Evolutionary conservation across 2,329 filamentous ascomycete species (phyloP).

Genomic region (Eutypa lata): DNA sequence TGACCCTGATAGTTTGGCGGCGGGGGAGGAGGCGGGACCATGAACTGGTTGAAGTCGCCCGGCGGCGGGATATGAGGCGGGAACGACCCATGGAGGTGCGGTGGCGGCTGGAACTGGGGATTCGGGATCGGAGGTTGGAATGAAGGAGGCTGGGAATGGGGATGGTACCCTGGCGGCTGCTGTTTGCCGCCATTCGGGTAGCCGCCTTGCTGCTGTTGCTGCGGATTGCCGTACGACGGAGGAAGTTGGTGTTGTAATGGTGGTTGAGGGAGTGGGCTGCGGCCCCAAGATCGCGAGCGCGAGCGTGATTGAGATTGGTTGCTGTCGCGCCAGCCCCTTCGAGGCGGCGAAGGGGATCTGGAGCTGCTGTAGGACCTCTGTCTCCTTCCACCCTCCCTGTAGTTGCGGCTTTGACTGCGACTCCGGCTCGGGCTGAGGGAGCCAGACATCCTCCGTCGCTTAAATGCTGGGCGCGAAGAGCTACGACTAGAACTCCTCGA

Average conservation of each 20-base stretch:
- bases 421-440: slow-evolving; percentile 31
- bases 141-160: slow-evolving; percentile 5
- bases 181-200: too few species aligned
- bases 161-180: slow-evolving; percentile 8
- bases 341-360: slow-evolving; percentile 26
- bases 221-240: slow-evolving; percentile 7
- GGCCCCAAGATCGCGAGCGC: slow-evolving; percentile 13
- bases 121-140: slow-evolving; percentile 10
- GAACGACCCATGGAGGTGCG: slow-evolving; percentile 1
- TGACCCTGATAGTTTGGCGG: slow-evolving; percentile 21
- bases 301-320: slow-evolving; percentile 12
- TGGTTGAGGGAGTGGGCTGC: slow-evolving; percentile 7
- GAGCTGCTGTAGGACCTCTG: slow-evolving; percentile 27
- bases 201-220: too few species aligned
- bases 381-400: slow-evolving; percentile 21
- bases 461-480: slow-evolving; percentile 35
- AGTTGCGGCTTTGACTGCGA: slow-evolving; percentile 27
- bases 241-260: not conserved
- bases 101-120: slow-evolving; percentile 16
- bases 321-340: slow-evolving; percentile 16
- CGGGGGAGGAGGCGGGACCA: slow-evolving; percentile 24
- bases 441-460: slow-evolving; percentile 36
- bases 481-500: slow-evolving; percentile 33
- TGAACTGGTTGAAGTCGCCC: slow-evolving; percentile 21
- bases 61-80: slow-evolving; percentile 15